Base-by-base conservation (phyloP, 1,139 yeast genomes). In the Arxiozyma telluris region DNA sequence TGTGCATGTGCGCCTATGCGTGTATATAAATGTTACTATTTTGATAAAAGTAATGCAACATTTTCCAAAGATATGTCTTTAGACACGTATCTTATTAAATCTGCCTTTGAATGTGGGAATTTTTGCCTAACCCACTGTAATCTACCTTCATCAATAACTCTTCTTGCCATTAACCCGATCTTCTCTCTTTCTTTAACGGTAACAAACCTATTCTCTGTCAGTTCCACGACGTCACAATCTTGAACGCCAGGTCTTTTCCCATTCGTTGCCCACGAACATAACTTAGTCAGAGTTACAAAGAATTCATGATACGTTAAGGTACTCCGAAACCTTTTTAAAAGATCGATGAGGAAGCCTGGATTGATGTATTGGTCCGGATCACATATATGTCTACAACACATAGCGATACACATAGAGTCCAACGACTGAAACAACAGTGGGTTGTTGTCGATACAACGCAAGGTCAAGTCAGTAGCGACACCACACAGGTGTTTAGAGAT, bases 301-400 rank as follows among this genome's bases (percentile, higher is more conserved):
- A 73, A 51, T 48, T 58, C 27, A 49, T 64, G 38, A 54, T 61
- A 63, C 54, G 60, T 50, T 34, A 63, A 52, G 25, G 55, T 61
- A 0, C 65, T 60, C n/a, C 50, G 20, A 42, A 65, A 59, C 41
- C 62, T 59, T 39, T 52, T 46, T 21, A 74, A 57, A 58, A 69
- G 75, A 57, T 38, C 72, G 11, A 66, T 61, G 44, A 83, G 73
- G 55, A 65, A 81, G 5, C 61, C 61, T 48, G 57, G 87, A 76
- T 66, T 80, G 71, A 53, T 80, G 74, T 62, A 84, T 64, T 78
- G 79, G 11, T 73, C 71, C 53, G 77, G 76, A 27, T 74, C 68
- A 64, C 97, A 90, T n/a, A 84, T 83, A 65, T 90, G 97, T 56
- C 97, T 76, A 68, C 97, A 90, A 64, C 97, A 90, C 87, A 90